Conservation (phyloP, 805 yeast species). For the Barnettozyma populi region DNA sequence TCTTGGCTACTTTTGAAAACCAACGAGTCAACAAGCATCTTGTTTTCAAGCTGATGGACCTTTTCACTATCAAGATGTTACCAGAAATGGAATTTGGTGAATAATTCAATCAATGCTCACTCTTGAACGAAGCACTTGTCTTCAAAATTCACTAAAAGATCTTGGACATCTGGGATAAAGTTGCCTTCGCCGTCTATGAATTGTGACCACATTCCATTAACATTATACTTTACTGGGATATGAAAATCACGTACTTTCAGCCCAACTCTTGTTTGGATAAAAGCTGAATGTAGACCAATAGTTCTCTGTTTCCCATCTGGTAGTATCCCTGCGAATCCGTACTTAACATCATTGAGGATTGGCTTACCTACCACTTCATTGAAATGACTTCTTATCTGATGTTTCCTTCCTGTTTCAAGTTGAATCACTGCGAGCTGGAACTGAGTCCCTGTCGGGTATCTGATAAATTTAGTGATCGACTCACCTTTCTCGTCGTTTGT, state of each 20-base stretch:
- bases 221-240: constrained; percentile 15
- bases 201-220: constrained; percentile 24
- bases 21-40: constrained; percentile 39
- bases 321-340: constrained; percentile 16
- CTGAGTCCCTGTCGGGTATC: constrained; percentile 11
- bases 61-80: constrained; percentile 32
- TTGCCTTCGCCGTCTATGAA: constrained; percentile 24
- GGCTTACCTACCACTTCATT: constrained; percentile 22
- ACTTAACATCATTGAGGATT: constrained; percentile 27
- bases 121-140: background rate
- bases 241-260: background rate
- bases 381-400: constrained; percentile 34
- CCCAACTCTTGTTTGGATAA: constrained; percentile 30
- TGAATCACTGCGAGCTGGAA: constrained; percentile 26
- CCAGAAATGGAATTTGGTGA: constrained; percentile 29
- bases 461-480: constrained; percentile 15
- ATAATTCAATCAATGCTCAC: background rate
- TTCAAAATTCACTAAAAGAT: constrained; percentile 22
- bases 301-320: constrained; percentile 3
- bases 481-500: constrained; percentile 4
- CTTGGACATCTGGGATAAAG: constrained; percentile 19
- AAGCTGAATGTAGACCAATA: constrained; percentile 36
- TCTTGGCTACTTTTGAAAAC: constrained; percentile 32
- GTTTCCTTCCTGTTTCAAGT: constrained; percentile 35
- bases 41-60: constrained; percentile 37